Percentiles rank a stretch among this genome's conserved stretches.
Evolutionary conservation across 345 rosid species (phyloP).

Genomic region (Arabidopsis thaliana): DNA sequence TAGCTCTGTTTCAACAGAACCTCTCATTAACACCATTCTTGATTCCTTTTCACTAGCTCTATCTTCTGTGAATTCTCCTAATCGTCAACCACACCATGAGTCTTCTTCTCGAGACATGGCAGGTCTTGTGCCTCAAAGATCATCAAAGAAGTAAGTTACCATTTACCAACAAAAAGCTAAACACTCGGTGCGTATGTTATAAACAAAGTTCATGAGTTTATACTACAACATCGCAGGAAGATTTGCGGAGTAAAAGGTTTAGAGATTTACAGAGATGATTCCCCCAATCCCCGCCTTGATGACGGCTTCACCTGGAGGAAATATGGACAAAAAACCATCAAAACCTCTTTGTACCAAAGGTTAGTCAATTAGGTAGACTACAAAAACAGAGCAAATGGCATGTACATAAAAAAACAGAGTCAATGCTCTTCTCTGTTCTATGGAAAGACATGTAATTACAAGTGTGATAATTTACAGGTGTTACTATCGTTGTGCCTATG

Average conservation of each 20-base stretch:
- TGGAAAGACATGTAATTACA: neutral
- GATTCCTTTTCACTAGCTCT: constrained; percentile 23
- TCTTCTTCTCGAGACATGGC: constrained; percentile 8
- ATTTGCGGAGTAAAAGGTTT: neutral
- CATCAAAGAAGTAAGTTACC: constrained; percentile 9
- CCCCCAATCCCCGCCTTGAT: neutral
- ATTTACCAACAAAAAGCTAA: neutral
- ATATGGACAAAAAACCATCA: constrained; percentile 56
- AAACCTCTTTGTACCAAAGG: constrained; percentile 43
- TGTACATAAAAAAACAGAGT: neutral
- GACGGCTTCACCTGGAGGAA: constrained; percentile 57
- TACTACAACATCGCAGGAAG: neutral
- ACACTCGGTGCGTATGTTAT: neutral
- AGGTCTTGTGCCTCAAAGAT: neutral
- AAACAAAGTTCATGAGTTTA: neutral
- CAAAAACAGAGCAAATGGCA: neutral
- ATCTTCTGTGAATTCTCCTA: constrained; percentile 4
- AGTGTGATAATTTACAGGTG: constrained; percentile 33
- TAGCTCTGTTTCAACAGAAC: neutral
- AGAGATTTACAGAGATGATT: constrained; percentile 1
- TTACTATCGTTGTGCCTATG: constrained; percentile 55
- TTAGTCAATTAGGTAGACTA: neutral
- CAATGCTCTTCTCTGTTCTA: neutral
- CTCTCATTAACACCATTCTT: constrained; percentile 24
- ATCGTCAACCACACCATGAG: neutral